Base-by-base conservation (phyloP, 192 early-diverging fungal species). In the Coemansia sp. region DNA sequence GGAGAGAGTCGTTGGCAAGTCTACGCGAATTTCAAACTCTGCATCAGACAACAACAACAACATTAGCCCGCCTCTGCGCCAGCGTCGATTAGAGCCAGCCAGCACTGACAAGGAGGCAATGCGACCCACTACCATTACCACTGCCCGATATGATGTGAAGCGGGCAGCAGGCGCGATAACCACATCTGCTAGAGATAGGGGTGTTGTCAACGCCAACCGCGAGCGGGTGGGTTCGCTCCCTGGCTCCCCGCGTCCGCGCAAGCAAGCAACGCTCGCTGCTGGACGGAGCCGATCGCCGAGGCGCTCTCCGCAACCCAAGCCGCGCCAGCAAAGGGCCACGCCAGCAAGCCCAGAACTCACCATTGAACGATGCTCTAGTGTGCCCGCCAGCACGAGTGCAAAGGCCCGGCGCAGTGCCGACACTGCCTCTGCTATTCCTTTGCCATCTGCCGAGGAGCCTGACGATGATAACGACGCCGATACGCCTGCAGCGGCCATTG, bases 171-270 rank as follows among this genome's bases (percentile, higher is more conserved):
- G 36, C 11, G 17, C 51, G 6, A 7, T 54, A n/a, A 54, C 25
- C 17, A 53, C 68, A 49, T 68, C 77, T 1, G 37, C 65, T 4
- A 56, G 65, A 8, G 64, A 72, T 41, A 64, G 68, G 12, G 65
- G n/a, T 11, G 65, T 75, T 37, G 73, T 81, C 58, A 81, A 75
- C 29, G 39, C 61, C 29, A 75, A 75, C 65, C 73, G 78, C 35
- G 73, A 81, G 54, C 78, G 65, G 25, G 73, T 81, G n/a, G 78
- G 78, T 25, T 75, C 73, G 40, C 62, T 81, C 15, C 73, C 78
- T 4, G 51, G 65, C 1, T 62, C 78, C 19, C 78, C 78, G 14
- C 65, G 68, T 10, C 77, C 72, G 24, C 66, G 41, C 31, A 58
- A 61, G 46, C 47, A 40, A 6, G 40, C 46, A 27, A 12, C 3